phyloP scores from a whole-genome alignment of 257 asterid species.

The Solanum ossicruentum region DNA sequence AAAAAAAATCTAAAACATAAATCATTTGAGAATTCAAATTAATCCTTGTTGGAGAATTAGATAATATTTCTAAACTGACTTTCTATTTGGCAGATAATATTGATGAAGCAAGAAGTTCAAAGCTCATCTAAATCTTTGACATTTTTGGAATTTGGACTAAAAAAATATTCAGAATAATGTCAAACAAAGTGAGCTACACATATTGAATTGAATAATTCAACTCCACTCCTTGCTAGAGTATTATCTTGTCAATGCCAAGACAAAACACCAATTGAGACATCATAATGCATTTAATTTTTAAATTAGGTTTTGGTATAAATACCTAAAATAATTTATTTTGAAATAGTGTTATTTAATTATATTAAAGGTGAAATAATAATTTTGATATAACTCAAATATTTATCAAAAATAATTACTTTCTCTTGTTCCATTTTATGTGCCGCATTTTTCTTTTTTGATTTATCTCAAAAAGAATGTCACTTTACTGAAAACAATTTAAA shows the following conservation, averaged over 20 bases:
- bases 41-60: background rate
- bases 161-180: background rate
- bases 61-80: background rate
- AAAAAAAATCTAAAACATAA: background rate
- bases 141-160: background rate
- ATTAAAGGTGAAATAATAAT: no score
- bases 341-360: no score
- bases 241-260: background rate
- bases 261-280: background rate
- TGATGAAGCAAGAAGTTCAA: background rate
- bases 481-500: no score
- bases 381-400: no score
- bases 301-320: no score
- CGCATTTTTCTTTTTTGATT: no score
- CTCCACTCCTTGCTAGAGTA: background rate
- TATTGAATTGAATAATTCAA: background rate
- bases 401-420: no score
- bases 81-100: background rate
- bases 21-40: background rate
- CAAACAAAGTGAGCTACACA: background rate
- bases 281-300: no score
- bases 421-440: no score
- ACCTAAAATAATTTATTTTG: no score
- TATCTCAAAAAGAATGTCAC: no score
- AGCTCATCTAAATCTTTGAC: background rate